Evolutionary conservation across 2,329 filamentous ascomycete genomes (phyloP).

Genomic region (Hymenoscyphus albidus): DNA sequence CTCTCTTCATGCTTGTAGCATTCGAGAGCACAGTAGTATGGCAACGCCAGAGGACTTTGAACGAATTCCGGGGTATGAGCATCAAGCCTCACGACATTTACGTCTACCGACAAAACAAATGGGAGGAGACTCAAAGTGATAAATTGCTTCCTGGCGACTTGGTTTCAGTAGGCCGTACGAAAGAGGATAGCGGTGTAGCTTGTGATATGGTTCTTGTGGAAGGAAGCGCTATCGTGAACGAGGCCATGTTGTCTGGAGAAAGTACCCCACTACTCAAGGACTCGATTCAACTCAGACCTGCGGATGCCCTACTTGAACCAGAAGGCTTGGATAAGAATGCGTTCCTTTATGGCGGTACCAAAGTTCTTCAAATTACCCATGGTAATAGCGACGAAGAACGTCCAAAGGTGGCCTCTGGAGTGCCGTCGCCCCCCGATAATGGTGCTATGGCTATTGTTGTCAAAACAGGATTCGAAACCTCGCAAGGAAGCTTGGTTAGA

Average conservation of each 20-base stretch:
- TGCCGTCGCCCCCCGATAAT: conserved; percentile 83
- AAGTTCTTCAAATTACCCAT: conserved; percentile 92
- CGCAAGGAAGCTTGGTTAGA: conserved; percentile 92
- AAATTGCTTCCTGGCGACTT: conserved; percentile 89
- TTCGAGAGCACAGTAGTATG: conserved; percentile 99
- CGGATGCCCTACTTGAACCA: conserved; percentile 73
- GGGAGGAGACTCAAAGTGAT: conserved; percentile 86
- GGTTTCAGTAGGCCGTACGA: conserved; percentile 86
- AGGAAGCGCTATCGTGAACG: conserved; percentile 95
- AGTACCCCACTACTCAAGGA: conserved; percentile 97
- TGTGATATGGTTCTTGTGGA: conserved; percentile 96
- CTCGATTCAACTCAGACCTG: conserved; percentile 84
- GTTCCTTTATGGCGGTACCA: conserved; percentile 95
- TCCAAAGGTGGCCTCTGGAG: conserved; percentile 68
- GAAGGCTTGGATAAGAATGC: conserved; percentile 95
- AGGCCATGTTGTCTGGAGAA: conserved; percentile 98
- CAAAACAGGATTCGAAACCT: conserved; percentile 98
- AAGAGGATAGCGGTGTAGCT: conserved; percentile 93
- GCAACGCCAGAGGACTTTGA: conserved; percentile 94
- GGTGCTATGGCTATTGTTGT: conserved; percentile 91
- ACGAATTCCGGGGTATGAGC: conserved; percentile 97
- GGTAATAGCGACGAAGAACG: conserved; percentile 73
- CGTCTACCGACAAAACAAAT: conserved; percentile 83
- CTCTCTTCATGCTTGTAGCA: conserved; percentile 93
- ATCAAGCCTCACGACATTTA: conserved; percentile 97